These are phyloP conservation scores for Corylus heterophylla DNA, from an alignment of 306 rosid genomes.

Conservation along the genomic window DNA sequence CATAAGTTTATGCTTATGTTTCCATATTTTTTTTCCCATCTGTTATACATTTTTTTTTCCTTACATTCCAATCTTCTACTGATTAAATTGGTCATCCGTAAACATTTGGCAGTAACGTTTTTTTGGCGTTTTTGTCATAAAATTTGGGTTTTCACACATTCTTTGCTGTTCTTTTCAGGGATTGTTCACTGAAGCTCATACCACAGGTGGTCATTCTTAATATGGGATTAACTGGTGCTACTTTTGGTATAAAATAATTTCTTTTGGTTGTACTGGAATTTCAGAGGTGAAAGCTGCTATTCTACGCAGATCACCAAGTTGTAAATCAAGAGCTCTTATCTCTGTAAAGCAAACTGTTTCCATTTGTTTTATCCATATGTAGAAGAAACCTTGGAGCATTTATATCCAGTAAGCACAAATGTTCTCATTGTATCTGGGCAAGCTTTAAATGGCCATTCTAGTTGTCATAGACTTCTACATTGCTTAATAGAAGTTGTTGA, in stretches of 20 bases:
- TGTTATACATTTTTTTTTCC: neutral
- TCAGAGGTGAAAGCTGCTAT: conserved; percentile 42
- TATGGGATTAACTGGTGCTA: conserved; percentile 43
- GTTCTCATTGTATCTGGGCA: conserved; percentile 27
- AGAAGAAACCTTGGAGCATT: conserved; percentile 41
- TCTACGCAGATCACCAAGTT: conserved; percentile 40
- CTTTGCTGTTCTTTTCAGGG: conserved; percentile 24
- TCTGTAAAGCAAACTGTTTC: conserved; percentile 64
- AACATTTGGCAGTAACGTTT: neutral
- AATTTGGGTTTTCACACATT: conserved; percentile 6
- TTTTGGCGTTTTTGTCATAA: neutral
- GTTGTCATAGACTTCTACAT: conserved; percentile 28
- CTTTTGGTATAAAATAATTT: conserved; percentile 36
- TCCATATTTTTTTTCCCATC: neutral
- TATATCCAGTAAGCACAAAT: conserved; percentile 38
- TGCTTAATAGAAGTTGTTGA: conserved; percentile 7
- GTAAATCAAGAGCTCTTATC: conserved; percentile 47
- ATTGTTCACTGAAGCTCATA: conserved; percentile 34
- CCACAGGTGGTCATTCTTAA: conserved; percentile 23
- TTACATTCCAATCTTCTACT: neutral
- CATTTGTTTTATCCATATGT: conserved; percentile 43
- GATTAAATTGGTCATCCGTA: neutral
- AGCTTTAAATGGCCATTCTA: neutral
- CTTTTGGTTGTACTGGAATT: conserved; percentile 30
- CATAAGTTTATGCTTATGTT: neutral